A percentile compares a stretch with the other conserved stretches of the same genome.
Conservation (phyloP, 306 rosid species). For the Begonia masoniana region DNA sequence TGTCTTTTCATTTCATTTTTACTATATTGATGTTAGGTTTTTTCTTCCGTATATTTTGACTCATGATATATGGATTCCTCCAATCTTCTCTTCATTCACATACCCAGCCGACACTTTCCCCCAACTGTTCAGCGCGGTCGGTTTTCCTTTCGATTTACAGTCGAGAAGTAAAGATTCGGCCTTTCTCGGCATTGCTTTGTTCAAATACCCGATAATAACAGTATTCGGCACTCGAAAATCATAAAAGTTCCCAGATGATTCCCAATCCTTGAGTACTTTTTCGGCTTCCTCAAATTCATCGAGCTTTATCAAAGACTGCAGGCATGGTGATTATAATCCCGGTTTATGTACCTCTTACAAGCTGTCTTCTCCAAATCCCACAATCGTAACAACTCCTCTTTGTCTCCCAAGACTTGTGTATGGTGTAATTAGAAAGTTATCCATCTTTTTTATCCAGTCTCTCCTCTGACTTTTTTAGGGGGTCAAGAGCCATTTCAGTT, state of each 20-base stretch:
- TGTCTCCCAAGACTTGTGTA: conserved; percentile 39
- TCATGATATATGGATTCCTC: too few relatives aligned
- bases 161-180: conserved; percentile 56
- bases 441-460: conserved; percentile 52
- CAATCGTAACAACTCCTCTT: conserved; percentile 51
- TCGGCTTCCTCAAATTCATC: conserved; percentile 65
- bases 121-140: conserved; percentile 49
- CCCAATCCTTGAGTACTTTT: conserved; percentile 56
- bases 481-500: conserved; percentile 29
- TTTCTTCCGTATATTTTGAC: too few relatives aligned
- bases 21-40: too few relatives aligned
- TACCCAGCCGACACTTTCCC: conserved; percentile 40
- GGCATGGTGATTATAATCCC: conserved; percentile 45
- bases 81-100: conserved; percentile 27
- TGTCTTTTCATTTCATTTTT: too few relatives aligned
- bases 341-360: conserved; percentile 59
- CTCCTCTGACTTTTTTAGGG: conserved; percentile 61
- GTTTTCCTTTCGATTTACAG: conserved; percentile 38
- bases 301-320: conserved; percentile 54
- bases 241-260: conserved; percentile 57
- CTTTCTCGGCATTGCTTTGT: conserved; percentile 36
- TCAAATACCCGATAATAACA: conserved; percentile 35
- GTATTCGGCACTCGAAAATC: conserved; percentile 51
- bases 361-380: too few relatives aligned
- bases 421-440: conserved; percentile 63